Conservation (phyloP, 371 early-diverging fungal species). For the Apophysomyces ossiformis region DNA sequence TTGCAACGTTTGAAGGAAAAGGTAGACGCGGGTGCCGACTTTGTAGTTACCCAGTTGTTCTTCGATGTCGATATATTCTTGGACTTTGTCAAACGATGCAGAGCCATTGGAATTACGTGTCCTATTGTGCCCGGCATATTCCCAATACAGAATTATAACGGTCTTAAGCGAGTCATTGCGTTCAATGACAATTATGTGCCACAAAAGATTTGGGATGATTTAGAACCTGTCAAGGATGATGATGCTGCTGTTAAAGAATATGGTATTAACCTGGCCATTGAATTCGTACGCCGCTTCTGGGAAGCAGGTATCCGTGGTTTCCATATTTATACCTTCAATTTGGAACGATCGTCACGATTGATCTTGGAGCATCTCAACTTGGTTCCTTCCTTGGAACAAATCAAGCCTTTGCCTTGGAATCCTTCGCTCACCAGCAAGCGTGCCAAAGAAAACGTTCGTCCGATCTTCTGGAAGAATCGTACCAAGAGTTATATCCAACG, state of each 20-base stretch:
- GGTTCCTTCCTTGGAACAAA: slow-evolving; percentile 74
- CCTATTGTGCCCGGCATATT: slow-evolving; percentile 96
- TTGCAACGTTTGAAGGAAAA: slow-evolving; percentile 82
- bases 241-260: slow-evolving; percentile 94
- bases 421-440: slow-evolving; percentile 82
- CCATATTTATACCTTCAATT: slow-evolving; percentile 91
- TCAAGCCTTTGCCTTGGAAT: slow-evolving; percentile 94
- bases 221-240: slow-evolving; percentile 95
- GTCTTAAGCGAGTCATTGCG: slow-evolving; percentile 83
- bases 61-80: slow-evolving; percentile 89
- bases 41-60: slow-evolving; percentile 93
- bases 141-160: slow-evolving; percentile 91
- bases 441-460: slow-evolving; percentile 93
- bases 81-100: slow-evolving; percentile 77
- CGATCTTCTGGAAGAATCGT: slow-evolving; percentile 98
- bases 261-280: slow-evolving; percentile 83
- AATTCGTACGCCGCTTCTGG: slow-evolving; percentile 74
- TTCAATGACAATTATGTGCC: slow-evolving; percentile 90
- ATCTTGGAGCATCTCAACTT: slow-evolving; percentile 85
- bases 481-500: slow-evolving; percentile 90
- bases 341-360: slow-evolving; percentile 84
- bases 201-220: slow-evolving; percentile 76
- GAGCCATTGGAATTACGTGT: slow-evolving; percentile 77
- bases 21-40: slow-evolving; percentile 91
- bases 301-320: slow-evolving; percentile 76